Conservation (phyloP, 331 rosid genomes). For the Erythrophleum ivorense region DNA sequence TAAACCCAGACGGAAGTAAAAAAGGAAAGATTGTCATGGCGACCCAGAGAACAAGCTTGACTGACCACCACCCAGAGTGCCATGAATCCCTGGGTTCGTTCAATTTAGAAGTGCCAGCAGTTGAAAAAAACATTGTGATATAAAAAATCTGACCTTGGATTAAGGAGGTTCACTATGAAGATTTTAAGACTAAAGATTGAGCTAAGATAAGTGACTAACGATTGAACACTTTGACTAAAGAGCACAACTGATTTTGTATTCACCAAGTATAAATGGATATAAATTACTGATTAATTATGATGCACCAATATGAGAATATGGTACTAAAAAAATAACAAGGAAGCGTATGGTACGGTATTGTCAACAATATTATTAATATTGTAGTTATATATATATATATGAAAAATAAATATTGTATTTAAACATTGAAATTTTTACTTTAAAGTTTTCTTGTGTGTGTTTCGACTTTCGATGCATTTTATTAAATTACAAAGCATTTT, state of each 20-base stretch:
- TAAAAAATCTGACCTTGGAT: conserved; percentile 64
- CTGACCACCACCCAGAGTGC: conserved; percentile 99
- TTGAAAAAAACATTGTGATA: conserved; percentile 80
- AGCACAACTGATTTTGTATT: neutral
- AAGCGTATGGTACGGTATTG: neutral
- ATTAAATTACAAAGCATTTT: neutral
- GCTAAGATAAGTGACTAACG: conserved; percentile 11
- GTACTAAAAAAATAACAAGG: neutral
- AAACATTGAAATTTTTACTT: neutral
- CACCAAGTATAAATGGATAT: conserved; percentile 22
- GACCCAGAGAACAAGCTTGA: conserved; percentile 73
- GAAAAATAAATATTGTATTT: neutral
- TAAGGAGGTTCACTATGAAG: conserved; percentile 52
- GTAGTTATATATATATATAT: neutral
- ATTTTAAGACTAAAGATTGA: conserved; percentile 22
- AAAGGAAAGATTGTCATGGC: conserved; percentile 71
- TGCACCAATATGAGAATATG: neutral
- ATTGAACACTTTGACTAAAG: conserved; percentile 1
- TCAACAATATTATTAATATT: neutral
- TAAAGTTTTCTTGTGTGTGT: neutral
- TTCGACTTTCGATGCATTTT: neutral
- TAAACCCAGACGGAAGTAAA: conserved; percentile 76
- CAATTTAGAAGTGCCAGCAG: conserved; percentile 82
- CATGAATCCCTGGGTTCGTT: conserved; percentile 64
- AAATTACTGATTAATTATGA: conserved; percentile 17